Conservation (phyloP, 2,329 filamentous ascomycete genomes). For the Pseudogymnoascus sp. region DNA sequence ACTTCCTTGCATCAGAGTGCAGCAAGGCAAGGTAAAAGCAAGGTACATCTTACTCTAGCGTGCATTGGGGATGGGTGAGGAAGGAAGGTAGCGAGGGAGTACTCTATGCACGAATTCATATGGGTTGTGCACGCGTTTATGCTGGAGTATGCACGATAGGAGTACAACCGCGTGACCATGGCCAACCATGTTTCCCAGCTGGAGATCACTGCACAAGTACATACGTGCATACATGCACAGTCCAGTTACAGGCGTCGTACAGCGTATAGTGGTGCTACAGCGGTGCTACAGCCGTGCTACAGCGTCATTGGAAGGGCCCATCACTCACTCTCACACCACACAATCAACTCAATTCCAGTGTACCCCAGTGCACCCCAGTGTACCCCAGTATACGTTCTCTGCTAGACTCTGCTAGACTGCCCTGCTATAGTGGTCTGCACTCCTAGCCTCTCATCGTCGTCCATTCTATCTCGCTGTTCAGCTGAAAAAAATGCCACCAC, state of each 20-base stretch:
- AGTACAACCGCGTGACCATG: background rate
- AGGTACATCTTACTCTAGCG: slow-evolving; percentile 4
- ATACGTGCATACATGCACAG: background rate
- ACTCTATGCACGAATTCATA: background rate
- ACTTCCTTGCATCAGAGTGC: background rate
- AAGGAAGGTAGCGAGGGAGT: background rate
- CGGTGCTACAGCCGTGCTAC: too few species aligned
- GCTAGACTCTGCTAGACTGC: background rate
- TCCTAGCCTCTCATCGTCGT: background rate
- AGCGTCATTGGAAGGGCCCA: background rate
- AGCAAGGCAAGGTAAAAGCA: background rate
- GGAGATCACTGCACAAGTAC: slow-evolving; percentile 1
- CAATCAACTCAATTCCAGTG: too few species aligned
- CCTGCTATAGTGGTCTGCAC: background rate
- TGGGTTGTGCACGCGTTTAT: background rate
- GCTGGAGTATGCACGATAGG: background rate
- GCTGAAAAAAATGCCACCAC: background rate
- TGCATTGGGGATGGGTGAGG: background rate
- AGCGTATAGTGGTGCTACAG: background rate
- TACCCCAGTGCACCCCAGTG: too few species aligned
- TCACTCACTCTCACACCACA: background rate
- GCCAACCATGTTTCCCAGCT: slow-evolving; percentile 2
- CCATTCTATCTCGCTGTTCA: background rate
- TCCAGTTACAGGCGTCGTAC: background rate
- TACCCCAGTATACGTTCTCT: background rate